Conservation (phyloP, 2,329 filamentous ascomycete species). For the Erysiphe pulchra region DNA sequence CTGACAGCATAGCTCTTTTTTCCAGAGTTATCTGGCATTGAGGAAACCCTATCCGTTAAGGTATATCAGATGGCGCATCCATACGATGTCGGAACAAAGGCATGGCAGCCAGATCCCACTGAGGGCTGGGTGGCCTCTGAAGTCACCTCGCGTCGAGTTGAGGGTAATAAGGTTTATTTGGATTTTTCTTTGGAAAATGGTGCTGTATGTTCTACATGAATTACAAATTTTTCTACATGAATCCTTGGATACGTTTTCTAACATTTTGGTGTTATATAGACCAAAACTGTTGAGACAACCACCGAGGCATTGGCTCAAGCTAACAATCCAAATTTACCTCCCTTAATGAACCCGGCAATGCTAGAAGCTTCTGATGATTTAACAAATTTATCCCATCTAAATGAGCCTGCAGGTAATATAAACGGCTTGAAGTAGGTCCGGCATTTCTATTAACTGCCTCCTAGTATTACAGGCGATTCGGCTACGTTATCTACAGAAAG, state of each 20-base stretch:
- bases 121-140: slow-evolving; percentile 97
- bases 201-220: slow-evolving; percentile 34
- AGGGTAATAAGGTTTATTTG: slow-evolving; percentile 69
- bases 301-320: slow-evolving; percentile 50
- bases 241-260: not conserved
- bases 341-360: slow-evolving; percentile 93
- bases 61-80: slow-evolving; percentile 50
- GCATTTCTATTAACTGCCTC: not conserved
- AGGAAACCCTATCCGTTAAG: slow-evolving; percentile 1
- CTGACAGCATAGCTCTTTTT: slow-evolving; percentile 5
- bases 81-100: slow-evolving; percentile 89
- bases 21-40: slow-evolving; percentile 5
- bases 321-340: slow-evolving; percentile 56
- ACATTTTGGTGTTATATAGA: slow-evolving; percentile 21
- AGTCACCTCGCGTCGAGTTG: slow-evolving; percentile 58
- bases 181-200: slow-evolving; percentile 80
- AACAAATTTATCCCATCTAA: slow-evolving; percentile 90
- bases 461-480: slow-evolving; percentile 90
- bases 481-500: slow-evolving; percentile 88
- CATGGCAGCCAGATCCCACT: slow-evolving; percentile 88
- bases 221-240: not conserved
- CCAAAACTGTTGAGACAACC: slow-evolving; percentile 55
- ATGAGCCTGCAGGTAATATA: slow-evolving; percentile 74
- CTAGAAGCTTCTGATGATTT: slow-evolving; percentile 96
- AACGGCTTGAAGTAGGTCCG: not conserved